Evolutionary conservation across 2,329 filamentous ascomycete genomes (phyloP).

Genomic region (Ophiocordyceps australis): DNA sequence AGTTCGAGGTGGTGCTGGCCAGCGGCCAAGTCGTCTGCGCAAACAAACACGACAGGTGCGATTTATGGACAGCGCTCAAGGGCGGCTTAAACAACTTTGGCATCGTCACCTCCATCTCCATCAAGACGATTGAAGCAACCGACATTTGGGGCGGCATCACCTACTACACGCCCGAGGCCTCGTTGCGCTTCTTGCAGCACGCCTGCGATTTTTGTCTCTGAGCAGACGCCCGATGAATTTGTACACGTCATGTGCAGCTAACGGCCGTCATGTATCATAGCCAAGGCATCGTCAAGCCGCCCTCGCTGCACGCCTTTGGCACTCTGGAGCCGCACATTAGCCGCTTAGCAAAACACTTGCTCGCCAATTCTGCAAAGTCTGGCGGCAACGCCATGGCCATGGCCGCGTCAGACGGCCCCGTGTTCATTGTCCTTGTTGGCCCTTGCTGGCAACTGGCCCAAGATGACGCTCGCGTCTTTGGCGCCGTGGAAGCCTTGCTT

Average conservation of each 20-base stretch:
- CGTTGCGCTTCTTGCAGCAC: not conserved
- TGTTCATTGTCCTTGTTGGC: too few species aligned
- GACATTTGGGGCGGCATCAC: slow-evolving; percentile 5
- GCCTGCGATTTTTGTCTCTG: not conserved
- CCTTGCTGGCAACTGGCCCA: too few species aligned
- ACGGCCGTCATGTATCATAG: not conserved
- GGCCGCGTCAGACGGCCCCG: too few species aligned
- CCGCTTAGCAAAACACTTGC: too few species aligned
- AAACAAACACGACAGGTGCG: slow-evolving; percentile 12
- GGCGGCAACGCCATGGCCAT: too few species aligned
- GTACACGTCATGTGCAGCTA: not conserved
- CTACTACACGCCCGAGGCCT: not conserved
- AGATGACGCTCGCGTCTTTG: too few species aligned
- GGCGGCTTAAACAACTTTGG: slow-evolving; percentile 26
- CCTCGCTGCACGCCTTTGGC: not conserved
- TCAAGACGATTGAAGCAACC: slow-evolving; percentile 1
- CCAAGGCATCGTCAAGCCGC: not conserved
- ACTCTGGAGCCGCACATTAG: not conserved
- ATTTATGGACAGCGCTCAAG: slow-evolving; percentile 23
- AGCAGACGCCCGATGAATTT: not conserved
- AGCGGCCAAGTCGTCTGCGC: slow-evolving; percentile 18
- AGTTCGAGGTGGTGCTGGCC: slow-evolving; percentile 19
- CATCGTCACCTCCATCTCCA: slow-evolving; percentile 7
- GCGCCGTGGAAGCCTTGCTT: too few species aligned
- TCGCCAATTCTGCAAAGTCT: too few species aligned